Base-by-base conservation (phyloP, 1,284 basidiomycete genomes). In the Cutaneotrichosporon sp. region DNA sequence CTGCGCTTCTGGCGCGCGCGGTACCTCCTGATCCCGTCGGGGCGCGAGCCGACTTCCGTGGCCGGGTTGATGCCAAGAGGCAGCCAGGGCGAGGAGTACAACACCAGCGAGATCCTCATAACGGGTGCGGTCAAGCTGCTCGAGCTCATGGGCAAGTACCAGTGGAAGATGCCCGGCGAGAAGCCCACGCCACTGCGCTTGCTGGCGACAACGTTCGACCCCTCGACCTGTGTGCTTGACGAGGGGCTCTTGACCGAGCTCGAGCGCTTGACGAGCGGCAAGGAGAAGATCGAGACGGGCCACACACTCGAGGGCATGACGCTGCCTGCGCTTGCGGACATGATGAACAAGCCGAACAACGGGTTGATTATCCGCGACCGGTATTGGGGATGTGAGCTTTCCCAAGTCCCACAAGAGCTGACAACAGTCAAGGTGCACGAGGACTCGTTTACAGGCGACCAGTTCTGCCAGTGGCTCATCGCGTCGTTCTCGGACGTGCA, bases 1-100 rank as follows among this genome's bases (percentile, higher is more conserved):
- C 81, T 93, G 50, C 86, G 90, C 49, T 97, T 95, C 74, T 98
- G 95, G 92, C 86, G 95, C 7, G 97, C 94, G 0, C 85, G 95
- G n/a, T 97, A 97, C 73, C 85, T 98, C 25, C 86, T 99, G 20
- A 91, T 98, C 51, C 95, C 95, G 0, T 88, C 90, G 0, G 84
- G 86, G 11, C 88, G 68, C 88, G 60, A 83, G 84, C 36, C 90
- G 87, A 9, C 76, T 65, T 54, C 81, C 79, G 60, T 71, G 8
- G 47, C 60, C 16, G 69, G 72, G 3, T 36, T 78, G 18, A 69
- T 83, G 20, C 79, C 73, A 18, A 87, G 86, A 0, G 89, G 87
- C 5, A 89, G 72, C 9, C 87, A 86, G 0, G 89, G 87, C 6
- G 91, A 92, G 76, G 83, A 83, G 63, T 84, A 92, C 59, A 87